Evolutionary conservation across 2,329 filamentous ascomycete genomes (phyloP).

Genomic region (Plenodomus lindquistii): DNA sequence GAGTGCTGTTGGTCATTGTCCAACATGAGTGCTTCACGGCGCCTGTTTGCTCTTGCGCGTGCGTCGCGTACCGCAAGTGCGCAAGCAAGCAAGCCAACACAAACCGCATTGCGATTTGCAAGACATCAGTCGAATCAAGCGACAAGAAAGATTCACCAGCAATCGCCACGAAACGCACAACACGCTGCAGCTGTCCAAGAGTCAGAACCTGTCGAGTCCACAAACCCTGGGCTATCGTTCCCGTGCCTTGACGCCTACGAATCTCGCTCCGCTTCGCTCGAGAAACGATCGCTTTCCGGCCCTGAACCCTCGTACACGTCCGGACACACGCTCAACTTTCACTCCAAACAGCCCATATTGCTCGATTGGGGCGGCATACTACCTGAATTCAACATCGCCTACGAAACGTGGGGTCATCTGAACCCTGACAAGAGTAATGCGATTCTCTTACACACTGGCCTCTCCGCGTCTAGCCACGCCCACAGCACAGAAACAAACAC

Average conservation of each 20-base stretch:
- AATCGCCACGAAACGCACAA: slow-evolving; percentile 30
- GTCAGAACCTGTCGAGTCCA: slow-evolving; percentile 27
- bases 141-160: slow-evolving; percentile 35
- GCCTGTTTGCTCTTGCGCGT: slow-evolving; percentile 28
- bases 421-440: slow-evolving; percentile 83
- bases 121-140: slow-evolving; percentile 28
- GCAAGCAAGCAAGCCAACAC: slow-evolving; percentile 9
- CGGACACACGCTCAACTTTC: slow-evolving; percentile 79
- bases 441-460: slow-evolving; percentile 88
- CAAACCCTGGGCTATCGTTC: slow-evolving; percentile 47
- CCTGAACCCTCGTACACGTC: slow-evolving; percentile 94
- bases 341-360: slow-evolving; percentile 72
- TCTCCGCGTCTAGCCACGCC: slow-evolving; percentile 96
- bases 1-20: slow-evolving; percentile 1
- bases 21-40: slow-evolving; percentile 38
- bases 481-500: slow-evolving; percentile 87
- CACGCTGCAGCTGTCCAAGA: slow-evolving; percentile 23
- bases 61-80: slow-evolving; percentile 16
- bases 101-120: slow-evolving; percentile 11
- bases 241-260: slow-evolving; percentile 49
- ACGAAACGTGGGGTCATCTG: slow-evolving; percentile 86
- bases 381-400: slow-evolving; percentile 85
- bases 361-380: slow-evolving; percentile 96
- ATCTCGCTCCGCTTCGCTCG: slow-evolving; percentile 66
- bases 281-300: slow-evolving; percentile 69